These are phyloP conservation scores for Cladosporium cucumerinum DNA, from an alignment of 2,329 filamentous ascomycete species.

Conservation along the genomic window DNA sequence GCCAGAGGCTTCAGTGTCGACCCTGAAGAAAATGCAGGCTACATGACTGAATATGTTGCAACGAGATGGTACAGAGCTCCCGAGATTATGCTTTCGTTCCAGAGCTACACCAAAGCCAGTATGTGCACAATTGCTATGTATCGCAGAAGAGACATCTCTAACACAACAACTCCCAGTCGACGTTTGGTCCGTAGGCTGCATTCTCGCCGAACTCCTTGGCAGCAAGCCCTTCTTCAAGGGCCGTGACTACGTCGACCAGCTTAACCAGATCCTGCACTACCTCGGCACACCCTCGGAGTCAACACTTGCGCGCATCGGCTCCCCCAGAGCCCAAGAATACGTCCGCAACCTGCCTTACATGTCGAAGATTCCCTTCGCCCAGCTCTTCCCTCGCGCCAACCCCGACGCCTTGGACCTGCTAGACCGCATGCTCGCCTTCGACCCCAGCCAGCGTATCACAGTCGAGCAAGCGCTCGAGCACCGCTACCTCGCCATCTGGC, in stretches of 20 bases:
- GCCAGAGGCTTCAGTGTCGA: constrained; percentile 96
- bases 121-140: constrained; percentile 46
- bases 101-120: constrained; percentile 99
- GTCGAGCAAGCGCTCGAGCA: constrained; percentile 96
- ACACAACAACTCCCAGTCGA: constrained; percentile 64
- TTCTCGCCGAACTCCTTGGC: constrained; percentile 90
- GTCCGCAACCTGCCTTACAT: constrained; percentile 68
- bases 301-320: constrained; percentile 89
- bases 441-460: constrained; percentile 86
- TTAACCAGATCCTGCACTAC: constrained; percentile 98
- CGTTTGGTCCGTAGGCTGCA: constrained; percentile 98
- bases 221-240: constrained; percentile 99
- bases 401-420: constrained; percentile 92
- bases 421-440: constrained; percentile 96
- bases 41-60: constrained; percentile 99
- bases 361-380: constrained; percentile 77
- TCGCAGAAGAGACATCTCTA: constrained; percentile 11
- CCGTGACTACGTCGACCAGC: constrained; percentile 96
- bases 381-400: constrained; percentile 90
- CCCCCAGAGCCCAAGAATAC: constrained; percentile 93
- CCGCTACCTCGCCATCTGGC: constrained; percentile 95
- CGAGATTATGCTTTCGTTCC: constrained; percentile 99
- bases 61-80: constrained; percentile 98
- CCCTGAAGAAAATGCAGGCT: constrained; percentile 95
- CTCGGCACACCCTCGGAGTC: constrained; percentile 95